phyloP scores from a whole-genome alignment of 2,329 filamentous ascomycete species.

The Calonectria multiphialidica region DNA sequence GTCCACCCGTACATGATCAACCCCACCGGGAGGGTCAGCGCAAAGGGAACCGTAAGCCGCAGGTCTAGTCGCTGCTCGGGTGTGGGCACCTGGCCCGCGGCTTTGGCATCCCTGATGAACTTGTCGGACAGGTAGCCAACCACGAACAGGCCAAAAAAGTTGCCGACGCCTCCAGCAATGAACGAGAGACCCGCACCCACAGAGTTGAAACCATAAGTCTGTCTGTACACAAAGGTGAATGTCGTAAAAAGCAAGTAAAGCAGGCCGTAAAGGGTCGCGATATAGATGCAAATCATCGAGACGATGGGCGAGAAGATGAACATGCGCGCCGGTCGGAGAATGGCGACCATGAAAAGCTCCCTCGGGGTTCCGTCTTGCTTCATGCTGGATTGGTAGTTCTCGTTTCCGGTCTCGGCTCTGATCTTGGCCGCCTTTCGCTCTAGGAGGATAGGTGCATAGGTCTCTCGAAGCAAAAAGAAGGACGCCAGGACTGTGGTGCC shows the following conservation, averaged over 20 bases:
- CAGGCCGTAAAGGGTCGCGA: slow-evolving; percentile 71
- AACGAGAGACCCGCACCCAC: slow-evolving; percentile 32
- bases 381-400: slow-evolving; percentile 14
- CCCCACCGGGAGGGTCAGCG: slow-evolving; percentile 28
- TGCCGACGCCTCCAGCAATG: slow-evolving; percentile 36
- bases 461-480: slow-evolving; percentile 52
- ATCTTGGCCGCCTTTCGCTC: slow-evolving; percentile 67
- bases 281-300: slow-evolving; percentile 72
- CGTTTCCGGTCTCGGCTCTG: slow-evolving; percentile 58
- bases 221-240: slow-evolving; percentile 66
- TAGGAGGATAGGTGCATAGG: slow-evolving; percentile 67
- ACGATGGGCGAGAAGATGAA: slow-evolving; percentile 72
- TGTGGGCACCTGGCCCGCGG: slow-evolving; percentile 8
- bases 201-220: slow-evolving; percentile 67
- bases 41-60: slow-evolving; percentile 30
- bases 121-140: slow-evolving; percentile 33
- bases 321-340: slow-evolving; percentile 70
- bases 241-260: slow-evolving; percentile 65
- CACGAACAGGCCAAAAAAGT: slow-evolving; percentile 32
- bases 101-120: slow-evolving; percentile 24
- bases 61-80: slow-evolving; percentile 34
- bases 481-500: background rate
- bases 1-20: slow-evolving; percentile 41
- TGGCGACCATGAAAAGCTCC: slow-evolving; percentile 61
- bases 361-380: slow-evolving; percentile 40